Base-by-base conservation (phyloP, 805 yeast species). In the Candida insectalens region DNA sequence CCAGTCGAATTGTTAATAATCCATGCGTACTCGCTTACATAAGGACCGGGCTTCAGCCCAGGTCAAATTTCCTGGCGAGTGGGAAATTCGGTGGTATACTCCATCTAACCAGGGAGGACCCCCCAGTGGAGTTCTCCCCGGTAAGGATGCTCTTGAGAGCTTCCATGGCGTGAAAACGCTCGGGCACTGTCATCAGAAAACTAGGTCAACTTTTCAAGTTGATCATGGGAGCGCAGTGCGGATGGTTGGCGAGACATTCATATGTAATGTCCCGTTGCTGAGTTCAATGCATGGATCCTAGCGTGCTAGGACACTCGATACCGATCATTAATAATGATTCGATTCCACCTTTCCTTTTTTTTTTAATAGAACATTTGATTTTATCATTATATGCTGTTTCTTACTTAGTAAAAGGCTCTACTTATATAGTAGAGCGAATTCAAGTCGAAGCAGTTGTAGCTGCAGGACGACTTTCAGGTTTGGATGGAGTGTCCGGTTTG, bases 41-140 rank as follows among this genome's bases (percentile, higher is more conserved):
- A 51, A 50, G 56, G 50, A 38, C 29, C 33, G 25, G 15, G 12
- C 10, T 27, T 27, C 29, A 3, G 6, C 16, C 40, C 36, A 31
- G 14, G 5, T 21, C 23, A 8, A 21, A 21, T 21, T 21, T 21
- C n/a, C 19, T 33, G 23, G 58, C 59, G 60, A 57, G 62, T 57
- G 62, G 62, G 62, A 57, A 57, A 57, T 57, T 57, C 62, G 62
- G 62, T 57, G 62, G 55, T 46, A 39, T 44, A 36, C 57, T 39
- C 53, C 55, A 40, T 46, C 51, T 45, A 16, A n/a, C 30, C 23
- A 15, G 13, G 17, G 34, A 14, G 55, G 45, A 40, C 34, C 40
- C 36, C 55, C 39, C 54, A 9, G 2, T 30, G 12, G 19, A 4
- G 49, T 39, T 51, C 50, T 45, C 20, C 32, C 26, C 14, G 6